Evolutionary conservation across 2,329 filamentous ascomycete species (phyloP), one percentile per base, ranked within the genome.

Genomic region (Moelleriella libera): DNA sequence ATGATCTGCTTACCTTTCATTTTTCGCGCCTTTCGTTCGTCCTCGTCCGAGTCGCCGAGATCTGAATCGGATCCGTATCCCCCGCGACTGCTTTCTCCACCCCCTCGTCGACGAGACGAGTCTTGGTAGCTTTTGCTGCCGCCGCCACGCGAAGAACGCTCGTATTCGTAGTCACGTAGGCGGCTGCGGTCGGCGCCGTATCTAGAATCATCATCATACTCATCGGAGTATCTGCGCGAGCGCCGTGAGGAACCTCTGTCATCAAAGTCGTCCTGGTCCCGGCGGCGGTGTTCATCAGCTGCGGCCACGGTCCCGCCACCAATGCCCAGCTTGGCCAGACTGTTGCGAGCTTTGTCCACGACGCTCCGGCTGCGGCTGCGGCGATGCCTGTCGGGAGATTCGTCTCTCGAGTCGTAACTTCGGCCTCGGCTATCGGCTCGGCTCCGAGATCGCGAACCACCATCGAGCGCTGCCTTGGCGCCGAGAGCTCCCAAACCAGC

Each of bases 1-100:
- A 80, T 53, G 50, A 77, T 55, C 67, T 78, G 75, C 71, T 79
- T 78, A 76, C 75, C 74, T 75, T 67, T 74, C 68, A 78, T 75
- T 60, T 75, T 78, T 60, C 67, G 72, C 39, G 67, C 68, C 51
- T 65, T 66, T 60, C 68, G 76, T 58, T 71, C 68, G 53, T 80
- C 76, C 28, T 75, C 72, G 14, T 74, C 71, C 51, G 76, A 78
- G 61, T 78, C 74, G 45, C 75, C 75, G 45, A 78, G 58, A 55
- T 78, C 74, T 21, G 72, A 73, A 34, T 70, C 74, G 12, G 73
- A 77, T 43, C 64, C 66, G 45, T 74, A 75, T 45, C 64, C 65
- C 53, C 64, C 65, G 54, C 66, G 64, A 57, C 65, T 61, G 21
- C 21, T 21, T 21, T 21, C 21, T 46, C 62, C 63, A 46, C 62